Evolutionary conservation across 148 eudicot species (phyloP), one percentile per base, ranked within the genome.

Genomic region (Diospyros kaki): DNA sequence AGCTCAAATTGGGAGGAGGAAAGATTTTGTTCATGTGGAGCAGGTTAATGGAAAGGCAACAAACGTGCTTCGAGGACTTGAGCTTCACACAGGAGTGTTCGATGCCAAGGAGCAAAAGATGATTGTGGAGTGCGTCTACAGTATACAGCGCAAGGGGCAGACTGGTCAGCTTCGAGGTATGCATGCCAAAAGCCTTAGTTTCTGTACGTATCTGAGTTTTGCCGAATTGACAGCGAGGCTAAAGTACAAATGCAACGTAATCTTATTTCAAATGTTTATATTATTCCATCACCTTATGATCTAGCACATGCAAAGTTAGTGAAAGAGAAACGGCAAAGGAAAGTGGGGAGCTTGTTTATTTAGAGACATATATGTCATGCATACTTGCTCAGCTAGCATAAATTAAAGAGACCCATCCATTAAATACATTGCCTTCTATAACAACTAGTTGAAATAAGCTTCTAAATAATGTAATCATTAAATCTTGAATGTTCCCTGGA

Each of bases 71-170:
- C 86, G 93, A n/a, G 98, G 99, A 3, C 86, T 96, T 53, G 99
- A 96, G 93, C 85, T 96, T 68, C 99, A 93, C 73, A 82, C 86
- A 2, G 90, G 90, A 72, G 93, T 92, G 64, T 91, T 96, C 77
- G 93, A 98, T 79, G 94, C 91, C 59, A 91, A 76, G n/a, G 97
- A 93, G 78, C 99, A 96, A 86, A 89, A 81, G 67, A 86, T 86
- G 83, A 93, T 96, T 48, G 98, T 90, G 71, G 85, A 85, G 65
- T 87, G 50, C 74, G 83, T 96, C 38, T 88, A 86, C 61, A 74
- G 75, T 69, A 78, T 96, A 59, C 81, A 77, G 67, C 89, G 91
- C 77, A 91, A 41, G 86, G 99, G 98, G 77, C 84, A 72, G 81
- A 88, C 79, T 12, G 87, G 97, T 48, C 82, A 88, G 80, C 78